Base-by-base conservation (phyloP, 1,284 basidiomycete genomes). In the Takashimella koratensis region DNA sequence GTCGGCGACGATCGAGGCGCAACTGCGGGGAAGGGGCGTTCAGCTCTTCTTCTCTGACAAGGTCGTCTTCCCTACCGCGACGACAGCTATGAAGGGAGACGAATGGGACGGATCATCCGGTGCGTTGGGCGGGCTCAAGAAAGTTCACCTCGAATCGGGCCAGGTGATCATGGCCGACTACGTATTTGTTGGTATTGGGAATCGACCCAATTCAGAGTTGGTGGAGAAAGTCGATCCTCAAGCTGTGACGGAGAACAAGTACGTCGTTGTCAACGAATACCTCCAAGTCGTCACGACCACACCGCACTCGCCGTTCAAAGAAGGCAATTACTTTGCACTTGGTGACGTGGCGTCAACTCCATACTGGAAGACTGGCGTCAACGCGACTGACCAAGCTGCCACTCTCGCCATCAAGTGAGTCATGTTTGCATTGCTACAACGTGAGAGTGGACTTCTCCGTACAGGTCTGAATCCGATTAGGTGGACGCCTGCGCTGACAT, bases 121-220 rank as follows among this genome's bases (percentile, higher is more conserved):
- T 13, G 49, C 62, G 36, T 62, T 69, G 19, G 42, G 58, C 58
- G 63, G 62, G 2, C 39, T 64, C 26, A 66, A 63, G 45, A 69
- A 62, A 3, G 62, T 79, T 51, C 61, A 60, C 20, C 57, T 75
- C 5, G 57, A 59, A 16, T 61, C 63, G 20, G 76, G 76, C 4
- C 56, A 63, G 25, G 53, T 25, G 0, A 45, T 78, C 23, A 52
- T 70, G 40, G 73, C 77, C 49, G 78, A 79, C 59, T 79, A 69
- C 57, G 63, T 79, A 26, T 72, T 79, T 45, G 50, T 77, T 51
- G 71, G 72, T 3, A 67, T 69, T 4, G 79, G 79, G 11, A 77
- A 76, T 60, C 64, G 58, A 24, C 70, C 77, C 21, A 76, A 77
- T 55, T 65, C 74, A 1, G 42, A 46, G 4, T 58, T 79, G 43